A percentile compares a stretch with the other conserved stretches of the same genome.
These are phyloP conservation scores for Monosporozyma yasuniensis DNA, from an alignment of 805 yeast genomes.

Conservation along the genomic window DNA sequence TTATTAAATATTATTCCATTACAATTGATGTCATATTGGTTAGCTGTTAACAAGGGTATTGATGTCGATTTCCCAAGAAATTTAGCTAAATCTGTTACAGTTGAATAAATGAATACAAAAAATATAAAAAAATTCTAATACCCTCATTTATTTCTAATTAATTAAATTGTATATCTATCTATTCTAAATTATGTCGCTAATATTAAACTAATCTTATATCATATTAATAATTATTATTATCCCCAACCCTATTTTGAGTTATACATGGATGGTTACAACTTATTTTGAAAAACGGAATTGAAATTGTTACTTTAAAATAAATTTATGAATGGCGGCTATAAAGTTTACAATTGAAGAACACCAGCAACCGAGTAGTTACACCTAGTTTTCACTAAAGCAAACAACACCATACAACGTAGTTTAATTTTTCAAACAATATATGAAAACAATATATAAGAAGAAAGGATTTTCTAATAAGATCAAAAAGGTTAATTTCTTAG, in stretches of 20 bases:
- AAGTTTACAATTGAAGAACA: background rate
- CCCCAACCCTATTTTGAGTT: too few species aligned
- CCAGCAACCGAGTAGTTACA: background rate
- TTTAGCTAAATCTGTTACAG: slow-evolving; percentile 96
- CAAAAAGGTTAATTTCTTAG: background rate
- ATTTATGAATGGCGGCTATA: background rate
- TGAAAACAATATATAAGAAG: background rate
- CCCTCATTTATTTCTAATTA: background rate
- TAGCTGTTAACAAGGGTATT: slow-evolving; percentile 88
- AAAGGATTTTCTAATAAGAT: background rate
- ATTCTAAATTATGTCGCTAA: background rate
- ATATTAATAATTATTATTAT: background rate
- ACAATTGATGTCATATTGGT: slow-evolving; percentile 94
- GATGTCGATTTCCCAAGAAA: slow-evolving; percentile 99
- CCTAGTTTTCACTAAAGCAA: background rate
- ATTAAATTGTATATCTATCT: background rate
- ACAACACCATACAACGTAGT: background rate
- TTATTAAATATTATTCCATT: slow-evolving; percentile 86
- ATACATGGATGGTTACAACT: too few species aligned
- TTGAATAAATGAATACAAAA: slow-evolving; percentile 46
- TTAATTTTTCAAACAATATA: background rate
- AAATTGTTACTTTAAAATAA: too few species aligned
- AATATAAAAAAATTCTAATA: background rate
- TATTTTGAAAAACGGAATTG: too few species aligned
- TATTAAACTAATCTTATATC: background rate